phyloP scores from a whole-genome alignment of 2,329 filamentous ascomycete genomes.

The Davidsoniella eucalypti region DNA sequence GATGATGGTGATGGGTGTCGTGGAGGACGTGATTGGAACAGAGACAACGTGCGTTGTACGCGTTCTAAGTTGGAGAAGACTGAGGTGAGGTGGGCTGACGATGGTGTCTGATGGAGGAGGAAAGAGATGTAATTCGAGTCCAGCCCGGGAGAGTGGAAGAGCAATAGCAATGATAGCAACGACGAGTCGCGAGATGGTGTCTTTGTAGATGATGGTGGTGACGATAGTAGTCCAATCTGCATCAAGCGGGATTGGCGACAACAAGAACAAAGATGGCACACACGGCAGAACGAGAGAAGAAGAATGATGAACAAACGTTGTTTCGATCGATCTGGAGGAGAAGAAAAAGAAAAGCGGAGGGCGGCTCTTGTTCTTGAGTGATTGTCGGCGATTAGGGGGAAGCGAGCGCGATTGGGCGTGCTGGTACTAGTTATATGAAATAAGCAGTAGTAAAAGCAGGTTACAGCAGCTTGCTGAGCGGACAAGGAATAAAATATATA shows the following conservation, averaged over 20 bases:
- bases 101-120: not conserved
- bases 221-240: conserved; percentile 2
- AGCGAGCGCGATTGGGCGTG: too few species aligned
- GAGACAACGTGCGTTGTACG: not conserved
- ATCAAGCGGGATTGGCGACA: not conserved
- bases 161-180: not conserved
- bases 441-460: not conserved
- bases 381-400: too few species aligned
- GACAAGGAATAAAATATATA: not conserved
- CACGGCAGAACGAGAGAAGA: too few species aligned
- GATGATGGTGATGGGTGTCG: conserved; percentile 4
- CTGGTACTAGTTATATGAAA: not conserved
- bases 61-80: conserved; percentile 6
- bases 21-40: conserved; percentile 9
- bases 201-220: not conserved
- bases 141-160: conserved; percentile 13
- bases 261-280: not conserved
- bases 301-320: not conserved
- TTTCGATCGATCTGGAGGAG: not conserved
- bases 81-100: too few species aligned
- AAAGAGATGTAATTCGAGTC: conserved; percentile 13
- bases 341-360: not conserved
- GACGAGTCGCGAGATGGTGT: not conserved
- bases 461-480: not conserved
- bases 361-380: too few species aligned